Evolutionary conservation across 2,329 filamentous ascomycete species (phyloP), one percentile per base, ranked within the genome.

Genomic region (Calonectria montana): DNA sequence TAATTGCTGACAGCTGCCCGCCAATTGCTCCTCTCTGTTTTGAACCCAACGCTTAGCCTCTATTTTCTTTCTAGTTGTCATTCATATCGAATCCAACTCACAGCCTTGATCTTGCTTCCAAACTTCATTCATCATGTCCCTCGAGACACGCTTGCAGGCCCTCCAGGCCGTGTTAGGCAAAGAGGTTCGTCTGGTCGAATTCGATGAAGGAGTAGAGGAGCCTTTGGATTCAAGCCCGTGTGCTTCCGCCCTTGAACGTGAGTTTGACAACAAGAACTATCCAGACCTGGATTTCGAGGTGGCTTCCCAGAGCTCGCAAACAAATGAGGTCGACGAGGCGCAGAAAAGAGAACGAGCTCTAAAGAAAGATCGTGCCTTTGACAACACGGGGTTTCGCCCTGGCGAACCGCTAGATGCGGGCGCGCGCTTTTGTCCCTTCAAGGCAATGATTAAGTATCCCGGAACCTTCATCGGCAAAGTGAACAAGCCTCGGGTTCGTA

Each of bases 381-480:
- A 82, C 66, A 75, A 62, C 50, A 73, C 74, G 8, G 43, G 41
- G 2, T 81, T 83, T 50, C 67, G 55, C 4, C 65, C 73, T 9
- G 81, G 80, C 1, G 74, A 83, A 25, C 63, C 74, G 2, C 63
- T 79, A 5, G 72, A 76, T 2, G 63, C 78, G 13, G 63, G 77
- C 0, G 79, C 83, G 18, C 61, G 67, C 1, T 89, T 92, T 74
- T 86, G 85, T 45, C 84, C 89, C 0, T 91, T 88, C 86, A 83
- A 84, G 27, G 83, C 90, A 0, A 82, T 94, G 27, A 81, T 84
- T 29, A 86, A 85, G 23, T 95, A 92, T 76, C 90, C 91, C 0
- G 87, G 89, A 73, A 86, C 83, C 67, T 94, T 89, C 79, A 88
- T 92, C 50, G 87, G 88, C 67, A 87, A 86, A 71, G 72, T 69